phyloP scores from a whole-genome alignment of 176 grass and related monocot species.

The Chloris gayana region DNA sequence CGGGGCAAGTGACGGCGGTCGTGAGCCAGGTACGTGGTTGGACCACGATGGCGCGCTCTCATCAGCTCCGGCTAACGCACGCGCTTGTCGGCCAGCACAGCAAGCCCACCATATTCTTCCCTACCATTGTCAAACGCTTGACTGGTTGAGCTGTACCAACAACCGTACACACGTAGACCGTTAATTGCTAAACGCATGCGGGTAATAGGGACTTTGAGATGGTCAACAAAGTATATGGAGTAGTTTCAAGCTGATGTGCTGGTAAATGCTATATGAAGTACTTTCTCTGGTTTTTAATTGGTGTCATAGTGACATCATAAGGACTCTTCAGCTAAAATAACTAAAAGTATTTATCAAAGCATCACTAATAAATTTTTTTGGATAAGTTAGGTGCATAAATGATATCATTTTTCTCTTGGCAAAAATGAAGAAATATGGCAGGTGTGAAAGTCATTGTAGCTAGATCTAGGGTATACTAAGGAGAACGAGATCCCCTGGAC shows the following conservation, averaged over 20 bases:
- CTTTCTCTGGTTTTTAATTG: neutral
- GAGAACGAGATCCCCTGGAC: no score
- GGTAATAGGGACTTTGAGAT: no score
- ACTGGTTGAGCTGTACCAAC: neutral
- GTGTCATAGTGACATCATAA: neutral
- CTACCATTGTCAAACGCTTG: neutral
- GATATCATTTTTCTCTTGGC: no score
- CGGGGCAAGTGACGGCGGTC: neutral
- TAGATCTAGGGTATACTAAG: no score
- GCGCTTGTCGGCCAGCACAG: no score
- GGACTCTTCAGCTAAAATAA: neutral
- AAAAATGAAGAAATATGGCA: no score
- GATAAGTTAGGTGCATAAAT: no score
- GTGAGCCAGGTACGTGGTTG: neutral
- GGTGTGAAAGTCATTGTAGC: no score
- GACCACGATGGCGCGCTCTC: neutral
- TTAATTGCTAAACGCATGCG: neutral
- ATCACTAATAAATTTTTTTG: neutral
- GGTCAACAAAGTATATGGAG: neutral
- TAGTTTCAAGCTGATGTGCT: neutral
- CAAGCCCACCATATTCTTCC: no score
- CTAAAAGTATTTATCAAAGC: neutral
- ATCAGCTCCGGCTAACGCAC: neutral
- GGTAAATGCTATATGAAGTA: neutral
- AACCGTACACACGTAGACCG: neutral